Conservation (phyloP, 148 eudicot genomes). For the Drosera capensis region DNA sequence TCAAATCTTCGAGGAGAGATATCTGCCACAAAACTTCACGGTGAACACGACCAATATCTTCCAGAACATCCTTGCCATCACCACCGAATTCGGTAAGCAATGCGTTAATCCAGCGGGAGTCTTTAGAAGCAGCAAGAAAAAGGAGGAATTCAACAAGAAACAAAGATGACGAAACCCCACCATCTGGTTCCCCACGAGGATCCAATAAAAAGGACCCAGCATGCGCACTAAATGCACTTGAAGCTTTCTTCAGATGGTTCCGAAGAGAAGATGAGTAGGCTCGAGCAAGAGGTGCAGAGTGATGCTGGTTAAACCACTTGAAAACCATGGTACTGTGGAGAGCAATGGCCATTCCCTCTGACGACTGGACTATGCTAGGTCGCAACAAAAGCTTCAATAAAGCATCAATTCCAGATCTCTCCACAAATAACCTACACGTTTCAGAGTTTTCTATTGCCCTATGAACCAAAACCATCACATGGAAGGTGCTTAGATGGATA, state of each 20-base stretch:
- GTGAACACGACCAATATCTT: slow-evolving; percentile 76
- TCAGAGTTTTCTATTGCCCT: slow-evolving; percentile 93
- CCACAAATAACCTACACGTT: slow-evolving; percentile 89
- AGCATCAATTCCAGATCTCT: slow-evolving; percentile 85
- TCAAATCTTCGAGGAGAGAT: slow-evolving; percentile 71
- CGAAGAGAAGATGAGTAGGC: slow-evolving; percentile 73
- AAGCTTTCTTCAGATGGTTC: slow-evolving; percentile 60
- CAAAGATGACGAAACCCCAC: slow-evolving; percentile 54
- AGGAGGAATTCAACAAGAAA: slow-evolving; percentile 79
- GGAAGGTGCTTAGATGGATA: slow-evolving; percentile 67
- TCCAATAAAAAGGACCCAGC: slow-evolving; percentile 75
- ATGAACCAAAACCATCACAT: slow-evolving; percentile 90
- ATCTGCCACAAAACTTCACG: slow-evolving; percentile 93
- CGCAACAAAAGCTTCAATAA: slow-evolving; percentile 66
- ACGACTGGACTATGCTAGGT: slow-evolving; percentile 77
- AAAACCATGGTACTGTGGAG: slow-evolving; percentile 91
- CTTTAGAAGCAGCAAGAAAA: slow-evolving; percentile 93
- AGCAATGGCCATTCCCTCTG: slow-evolving; percentile 97
- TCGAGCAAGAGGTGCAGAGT: slow-evolving; percentile 76
- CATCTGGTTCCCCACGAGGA: slow-evolving; percentile 40
- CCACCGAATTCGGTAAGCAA: slow-evolving; percentile 83
- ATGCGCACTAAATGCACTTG: slow-evolving; percentile 40
- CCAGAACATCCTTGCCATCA: slow-evolving; percentile 75
- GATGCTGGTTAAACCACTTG: slow-evolving; percentile 88
- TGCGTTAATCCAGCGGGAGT: slow-evolving; percentile 82